Conservation (phyloP, 106 monocot genomes). For the Dendrobium officinale region DNA sequence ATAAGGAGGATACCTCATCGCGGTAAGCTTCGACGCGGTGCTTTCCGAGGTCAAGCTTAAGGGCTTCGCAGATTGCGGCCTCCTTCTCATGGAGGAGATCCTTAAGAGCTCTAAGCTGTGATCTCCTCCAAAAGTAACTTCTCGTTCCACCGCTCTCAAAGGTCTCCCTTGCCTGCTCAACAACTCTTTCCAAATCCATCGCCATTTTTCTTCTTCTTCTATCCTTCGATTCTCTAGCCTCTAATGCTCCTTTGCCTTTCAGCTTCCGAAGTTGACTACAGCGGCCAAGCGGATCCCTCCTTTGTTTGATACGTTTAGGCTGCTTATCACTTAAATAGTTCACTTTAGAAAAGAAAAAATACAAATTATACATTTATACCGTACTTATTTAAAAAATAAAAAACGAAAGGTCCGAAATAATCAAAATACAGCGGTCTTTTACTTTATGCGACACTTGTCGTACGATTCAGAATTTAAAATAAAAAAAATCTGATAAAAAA, state of each 20-base stretch:
- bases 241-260: background rate
- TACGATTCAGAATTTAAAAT: no score
- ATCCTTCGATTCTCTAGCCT: background rate
- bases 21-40: constrained; percentile 58
- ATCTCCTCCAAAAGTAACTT: constrained; percentile 43
- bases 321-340: no score
- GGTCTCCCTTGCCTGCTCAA: constrained; percentile 32
- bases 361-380: no score
- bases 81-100: constrained; percentile 42
- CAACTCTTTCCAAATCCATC: constrained; percentile 5
- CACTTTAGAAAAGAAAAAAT: no score
- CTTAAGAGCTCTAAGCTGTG: constrained; percentile 47
- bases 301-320: background rate
- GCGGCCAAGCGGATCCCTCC: no score
- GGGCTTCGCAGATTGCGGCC: constrained; percentile 35
- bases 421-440: no score
- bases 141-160: constrained; percentile 53
- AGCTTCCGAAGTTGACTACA: background rate
- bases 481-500: no score
- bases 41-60: constrained; percentile 63
- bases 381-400: no score
- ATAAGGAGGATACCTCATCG: constrained; percentile 44
- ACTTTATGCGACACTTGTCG: no score
- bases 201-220: background rate
- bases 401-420: no score